These are phyloP conservation scores for Rachicladosporium sp. DNA, from an alignment of 2,329 filamentous ascomycete genomes.

Conservation along the genomic window DNA sequence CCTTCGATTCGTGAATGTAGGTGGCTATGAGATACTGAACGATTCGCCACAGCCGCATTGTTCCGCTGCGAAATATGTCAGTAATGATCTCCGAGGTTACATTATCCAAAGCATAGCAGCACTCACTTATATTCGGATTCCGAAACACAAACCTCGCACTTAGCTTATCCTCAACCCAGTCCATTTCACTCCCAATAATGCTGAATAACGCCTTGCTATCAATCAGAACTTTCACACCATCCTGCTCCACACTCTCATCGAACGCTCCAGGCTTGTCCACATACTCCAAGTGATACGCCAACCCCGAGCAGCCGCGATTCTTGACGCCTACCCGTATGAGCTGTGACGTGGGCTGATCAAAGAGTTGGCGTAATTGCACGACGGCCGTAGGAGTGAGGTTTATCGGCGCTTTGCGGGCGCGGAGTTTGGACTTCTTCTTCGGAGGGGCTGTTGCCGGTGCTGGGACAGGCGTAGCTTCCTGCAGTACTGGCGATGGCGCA, in stretches of 20 bases:
- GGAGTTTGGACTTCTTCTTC: conserved; percentile 53
- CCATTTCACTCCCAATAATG: conserved; percentile 98
- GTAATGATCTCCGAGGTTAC: no score
- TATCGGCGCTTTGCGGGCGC: conserved; percentile 82
- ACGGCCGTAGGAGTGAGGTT: conserved; percentile 71
- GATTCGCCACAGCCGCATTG: conserved; percentile 94
- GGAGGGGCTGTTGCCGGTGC: conserved; percentile 27
- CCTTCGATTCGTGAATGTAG: no score
- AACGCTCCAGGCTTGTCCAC: conserved; percentile 81
- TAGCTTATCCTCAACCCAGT: conserved; percentile 93
- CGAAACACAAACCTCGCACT: conserved; percentile 86
- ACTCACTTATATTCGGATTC: conserved; percentile 97
- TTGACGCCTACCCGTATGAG: conserved; percentile 88
- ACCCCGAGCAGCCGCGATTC: conserved; percentile 84
- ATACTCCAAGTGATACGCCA: conserved; percentile 89
- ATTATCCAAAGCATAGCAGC: no score
- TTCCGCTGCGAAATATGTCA: conserved; percentile 53
- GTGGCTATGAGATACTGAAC: conserved; percentile 47
- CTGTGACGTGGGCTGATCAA: conserved; percentile 79
- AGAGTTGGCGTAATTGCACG: conserved; percentile 60
- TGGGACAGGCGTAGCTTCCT: conserved; percentile 13
- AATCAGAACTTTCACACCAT: conserved; percentile 88
- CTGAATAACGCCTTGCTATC: conserved; percentile 96
- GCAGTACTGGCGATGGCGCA: conserved; percentile 20
- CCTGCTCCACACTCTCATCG: conserved; percentile 88